Evolutionary conservation across 2,329 filamentous ascomycete species (phyloP), one percentile per base, ranked within the genome.

Genomic region (Fusarium sp.): DNA sequence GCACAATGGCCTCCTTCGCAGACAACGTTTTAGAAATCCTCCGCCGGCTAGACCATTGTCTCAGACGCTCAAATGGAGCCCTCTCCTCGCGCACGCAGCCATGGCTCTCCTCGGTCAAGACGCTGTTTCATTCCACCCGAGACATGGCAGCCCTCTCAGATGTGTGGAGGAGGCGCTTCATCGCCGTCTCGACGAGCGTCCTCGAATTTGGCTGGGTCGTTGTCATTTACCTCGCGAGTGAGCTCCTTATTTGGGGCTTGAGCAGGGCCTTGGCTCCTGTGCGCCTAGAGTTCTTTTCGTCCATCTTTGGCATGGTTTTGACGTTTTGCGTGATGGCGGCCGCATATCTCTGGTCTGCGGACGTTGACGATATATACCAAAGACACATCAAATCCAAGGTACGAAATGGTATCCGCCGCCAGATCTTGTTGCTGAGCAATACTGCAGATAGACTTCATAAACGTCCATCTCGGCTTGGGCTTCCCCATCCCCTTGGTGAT

Each of bases 401-500:
- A 37, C 39, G 65, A 28, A 37, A 8, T 27, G 5, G 10, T 3
- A 13, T 4, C 11, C 2, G n/a, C 15, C 8, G 3, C 3, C 1
- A 9, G 15, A 7, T 6, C 7, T 13, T 10, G 23, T 15, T 36
- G 31, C 47, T 75, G 9, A 73, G 62, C 16, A 30, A 3, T 11
- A 5, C n/a, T 39, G 1, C 52, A 87, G 85, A 79, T 86, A 23
- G 81, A 87, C 50, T 80, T 87, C 10, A 79, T 87, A 56, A 88
- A 88, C 66, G 75, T 80, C 3, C 83, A 88, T 71, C 82, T 88
- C 68, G 85, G 85, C 0, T 73, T 87, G 7, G 86, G 84, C 4
- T 88, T 88, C 67, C 82, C 83, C 0, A 80, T 87, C 3, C 86
- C 86, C 0, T 80, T 88, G 3, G 76, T 86, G 2, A 83, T 83